These are phyloP conservation scores for Vanilla planifolia DNA, from an alignment of 106 monocot genomes.

Conservation along the genomic window DNA sequence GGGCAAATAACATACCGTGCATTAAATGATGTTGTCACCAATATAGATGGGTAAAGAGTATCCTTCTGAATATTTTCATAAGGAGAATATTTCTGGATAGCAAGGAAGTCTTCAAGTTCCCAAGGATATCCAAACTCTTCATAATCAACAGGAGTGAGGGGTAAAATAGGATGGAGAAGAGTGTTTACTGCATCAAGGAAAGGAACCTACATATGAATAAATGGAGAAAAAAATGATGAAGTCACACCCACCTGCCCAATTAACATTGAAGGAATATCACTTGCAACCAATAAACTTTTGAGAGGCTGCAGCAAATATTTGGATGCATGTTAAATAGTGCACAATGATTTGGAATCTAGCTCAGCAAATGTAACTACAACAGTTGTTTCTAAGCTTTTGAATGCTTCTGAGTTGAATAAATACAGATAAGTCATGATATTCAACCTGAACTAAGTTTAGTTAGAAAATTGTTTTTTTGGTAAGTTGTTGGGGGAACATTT, in stretches of 20 bases:
- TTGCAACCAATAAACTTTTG: too few species aligned
- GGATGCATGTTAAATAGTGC: background rate
- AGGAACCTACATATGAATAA: conserved; percentile 55
- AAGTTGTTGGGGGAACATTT: too few species aligned
- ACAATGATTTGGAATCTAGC: too few species aligned
- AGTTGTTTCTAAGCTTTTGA: too few species aligned
- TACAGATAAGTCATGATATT: too few species aligned
- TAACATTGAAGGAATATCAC: too few species aligned
- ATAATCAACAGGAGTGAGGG: conserved; percentile 67
- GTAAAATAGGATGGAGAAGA: conserved; percentile 76
- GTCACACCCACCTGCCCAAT: too few species aligned
- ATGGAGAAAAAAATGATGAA: background rate
- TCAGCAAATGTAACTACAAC: too few species aligned
- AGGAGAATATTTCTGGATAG: conserved; percentile 77
- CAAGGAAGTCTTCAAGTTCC: conserved; percentile 70
- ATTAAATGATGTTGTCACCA: conserved; percentile 84
- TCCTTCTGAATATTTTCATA: conserved; percentile 93
- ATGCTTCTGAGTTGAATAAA: too few species aligned
- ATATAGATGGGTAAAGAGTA: conserved; percentile 68
- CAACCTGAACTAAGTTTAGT: too few species aligned
- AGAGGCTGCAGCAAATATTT: background rate
- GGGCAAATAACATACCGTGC: conserved; percentile 47
- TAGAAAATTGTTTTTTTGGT: too few species aligned
- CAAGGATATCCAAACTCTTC: conserved; percentile 93
- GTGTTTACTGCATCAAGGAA: conserved; percentile 85